Evolutionary conservation across 179 eudicot species (phyloP), one percentile per base, ranked within the genome.

Genomic region (Vitellaria paradoxa): DNA sequence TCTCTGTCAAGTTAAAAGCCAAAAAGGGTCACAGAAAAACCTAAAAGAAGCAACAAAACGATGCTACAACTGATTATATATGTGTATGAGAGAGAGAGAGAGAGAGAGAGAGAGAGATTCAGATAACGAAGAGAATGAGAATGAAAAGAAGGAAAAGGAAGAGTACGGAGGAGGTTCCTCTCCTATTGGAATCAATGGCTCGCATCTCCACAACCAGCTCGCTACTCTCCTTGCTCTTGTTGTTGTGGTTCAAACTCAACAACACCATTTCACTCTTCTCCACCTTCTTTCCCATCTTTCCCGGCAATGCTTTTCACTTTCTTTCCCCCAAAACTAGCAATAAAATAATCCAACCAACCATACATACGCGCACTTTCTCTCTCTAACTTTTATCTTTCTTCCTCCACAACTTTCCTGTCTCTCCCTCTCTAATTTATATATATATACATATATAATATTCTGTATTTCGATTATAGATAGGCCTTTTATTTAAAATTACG

Each of bases 131-230:
- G 79, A 92, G 88, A 47, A 84, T 64, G 70, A 89, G 86, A 79
- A 90, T 87, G 76, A 88, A 90, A 68, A 91, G 87, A 21, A 91
- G 86, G 26, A 93, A 87, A 66, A 88, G 88, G 79, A 90, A 88
- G 89, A 88, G 89, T 83, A 88, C 82, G 24, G 85, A 86, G 82
- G 72, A 85, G 65, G 75, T 85, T 76, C 76, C 85, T 46, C 79
- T 74, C 68, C 62, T 69, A 49, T 20, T 76, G 57, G 79, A 79
- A 45, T 46, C 20, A 70, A 57, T 7, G 85, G 88, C 88, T 82
- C 88, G 82, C 53, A 87, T 85, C 86, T 89, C 86, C 82, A 86
- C 72, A 30, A 68, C 47, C 68, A 80, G 26, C 26, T 7, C 81
- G 30, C 6, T 76, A 2, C 4, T 15, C 11, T 47, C 47, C 72